phyloP scores from a whole-genome alignment of 805 yeast genomes.

The Yarrowia osloensis region DNA sequence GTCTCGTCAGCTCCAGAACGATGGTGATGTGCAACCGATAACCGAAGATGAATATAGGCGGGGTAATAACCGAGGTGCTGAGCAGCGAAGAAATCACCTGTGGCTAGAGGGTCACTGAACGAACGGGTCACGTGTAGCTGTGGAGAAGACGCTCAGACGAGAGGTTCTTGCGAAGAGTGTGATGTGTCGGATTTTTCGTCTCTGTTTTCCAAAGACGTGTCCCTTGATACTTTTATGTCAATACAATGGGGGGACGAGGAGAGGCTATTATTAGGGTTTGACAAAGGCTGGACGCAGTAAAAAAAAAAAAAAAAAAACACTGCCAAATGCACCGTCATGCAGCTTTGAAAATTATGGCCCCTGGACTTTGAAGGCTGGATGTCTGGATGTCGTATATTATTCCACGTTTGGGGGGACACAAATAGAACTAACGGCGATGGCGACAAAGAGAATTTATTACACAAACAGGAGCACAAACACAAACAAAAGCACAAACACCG shows the following conservation, averaged over 20 bases:
- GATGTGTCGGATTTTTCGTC: neutral
- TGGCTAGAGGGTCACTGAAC: neutral
- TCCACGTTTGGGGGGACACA: too few relatives aligned
- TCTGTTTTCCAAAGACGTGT: neutral
- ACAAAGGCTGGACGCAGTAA: neutral
- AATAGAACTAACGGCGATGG: too few relatives aligned
- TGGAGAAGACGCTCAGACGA: neutral
- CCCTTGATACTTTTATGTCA: neutral
- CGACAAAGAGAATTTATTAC: too few relatives aligned
- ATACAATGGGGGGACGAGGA: neutral
- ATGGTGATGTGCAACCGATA: too few relatives aligned
- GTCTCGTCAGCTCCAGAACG: too few relatives aligned
- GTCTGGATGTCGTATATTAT: too few relatives aligned
- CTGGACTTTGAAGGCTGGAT: too few relatives aligned
- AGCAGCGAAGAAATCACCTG: neutral
- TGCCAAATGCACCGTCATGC: neutral
- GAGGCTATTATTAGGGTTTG: neutral
- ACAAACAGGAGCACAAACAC: too few relatives aligned
- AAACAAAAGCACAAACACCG: too few relatives aligned
- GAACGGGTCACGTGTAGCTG: neutral
- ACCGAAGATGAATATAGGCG: neutral
- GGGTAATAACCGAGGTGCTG: slow-evolving; percentile 21
- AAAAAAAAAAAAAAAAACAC: neutral
- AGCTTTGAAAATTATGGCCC: too few relatives aligned
- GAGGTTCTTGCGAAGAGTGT: too few relatives aligned